A percentile compares a stretch with the other conserved stretches of the same genome.
These are phyloP conservation scores for Cladosporium austrohemisphaericum DNA, from an alignment of 2,329 filamentous ascomycete genomes.

Conservation along the genomic window DNA sequence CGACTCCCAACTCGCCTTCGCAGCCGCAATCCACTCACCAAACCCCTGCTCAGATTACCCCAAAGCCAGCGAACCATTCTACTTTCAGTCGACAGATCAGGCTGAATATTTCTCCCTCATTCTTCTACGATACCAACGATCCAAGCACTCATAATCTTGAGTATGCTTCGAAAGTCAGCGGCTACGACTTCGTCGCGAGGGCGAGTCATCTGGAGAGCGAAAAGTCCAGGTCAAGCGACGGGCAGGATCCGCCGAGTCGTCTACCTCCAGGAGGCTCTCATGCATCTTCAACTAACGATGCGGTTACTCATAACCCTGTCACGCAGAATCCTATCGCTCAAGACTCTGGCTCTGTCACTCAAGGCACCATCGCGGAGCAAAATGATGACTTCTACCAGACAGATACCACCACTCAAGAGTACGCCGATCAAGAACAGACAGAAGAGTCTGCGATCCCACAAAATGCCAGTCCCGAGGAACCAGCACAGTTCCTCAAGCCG, in stretches of 20 bases:
- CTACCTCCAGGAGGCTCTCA: not conserved
- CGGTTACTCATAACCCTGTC: too few relatives aligned
- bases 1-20: conserved; percentile 32
- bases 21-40: conserved; percentile 14
- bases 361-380: not conserved
- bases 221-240: conserved; percentile 14
- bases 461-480: not conserved
- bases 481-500: conserved; percentile 34
- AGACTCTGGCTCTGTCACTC: conserved; percentile 5
- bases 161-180: conserved; percentile 45
- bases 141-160: conserved; percentile 44
- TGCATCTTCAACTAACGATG: not conserved
- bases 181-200: conserved; percentile 38
- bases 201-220: conserved; percentile 19
- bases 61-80: conserved; percentile 22
- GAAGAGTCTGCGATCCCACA: too few relatives aligned
- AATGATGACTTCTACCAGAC: conserved; percentile 10
- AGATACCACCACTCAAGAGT: not conserved
- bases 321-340: conserved; percentile 13
- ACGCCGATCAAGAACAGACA: conserved; percentile 7
- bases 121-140: conserved; percentile 43
- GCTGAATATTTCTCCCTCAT: conserved; percentile 42
- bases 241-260: not conserved
- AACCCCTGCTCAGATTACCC: conserved; percentile 30
- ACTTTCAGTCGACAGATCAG: conserved; percentile 43